Conservation (phyloP, 2,329 filamentous ascomycete genomes). For the Alternaria ethzedia region DNA sequence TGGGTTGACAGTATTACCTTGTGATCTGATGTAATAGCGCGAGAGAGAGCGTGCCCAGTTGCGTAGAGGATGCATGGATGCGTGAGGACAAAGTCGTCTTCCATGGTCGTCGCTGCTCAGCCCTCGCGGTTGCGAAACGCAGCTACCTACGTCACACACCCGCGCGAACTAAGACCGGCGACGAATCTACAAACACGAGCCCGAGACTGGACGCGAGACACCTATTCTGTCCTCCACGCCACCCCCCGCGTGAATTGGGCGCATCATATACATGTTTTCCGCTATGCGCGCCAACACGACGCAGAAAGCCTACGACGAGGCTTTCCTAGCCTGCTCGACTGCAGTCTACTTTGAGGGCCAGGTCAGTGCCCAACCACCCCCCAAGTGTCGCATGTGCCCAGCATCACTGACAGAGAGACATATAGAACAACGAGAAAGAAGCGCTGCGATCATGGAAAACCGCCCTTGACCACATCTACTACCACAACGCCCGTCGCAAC, state of each 20-base stretch:
- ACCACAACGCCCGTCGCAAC: conserved; percentile 79
- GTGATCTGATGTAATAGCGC: background rate
- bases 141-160: conserved; percentile 45
- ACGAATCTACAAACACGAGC: conserved; percentile 26
- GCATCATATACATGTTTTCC: conserved; percentile 10
- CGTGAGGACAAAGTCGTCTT: conserved; percentile 15
- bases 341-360: conserved; percentile 95
- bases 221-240: conserved; percentile 50
- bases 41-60: conserved; percentile 5
- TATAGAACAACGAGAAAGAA: conserved; percentile 86
- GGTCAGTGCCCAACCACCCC: conserved; percentile 57
- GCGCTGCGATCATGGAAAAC: conserved; percentile 89
- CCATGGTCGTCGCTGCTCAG: conserved; percentile 22
- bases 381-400: background rate
- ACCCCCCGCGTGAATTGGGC: conserved; percentile 31
- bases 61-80: conserved; percentile 4
- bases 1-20: background rate
- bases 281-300: conserved; percentile 69
- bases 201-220: conserved; percentile 14
- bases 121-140: conserved; percentile 19
- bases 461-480: conserved; percentile 86
- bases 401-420: background rate
- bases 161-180: conserved; percentile 30
- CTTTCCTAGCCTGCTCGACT: conserved; percentile 91
- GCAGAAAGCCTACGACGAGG: conserved; percentile 98